Evolutionary conservation across 2,329 filamentous ascomycete species (phyloP).

Genomic region (Fusarium sp.): DNA sequence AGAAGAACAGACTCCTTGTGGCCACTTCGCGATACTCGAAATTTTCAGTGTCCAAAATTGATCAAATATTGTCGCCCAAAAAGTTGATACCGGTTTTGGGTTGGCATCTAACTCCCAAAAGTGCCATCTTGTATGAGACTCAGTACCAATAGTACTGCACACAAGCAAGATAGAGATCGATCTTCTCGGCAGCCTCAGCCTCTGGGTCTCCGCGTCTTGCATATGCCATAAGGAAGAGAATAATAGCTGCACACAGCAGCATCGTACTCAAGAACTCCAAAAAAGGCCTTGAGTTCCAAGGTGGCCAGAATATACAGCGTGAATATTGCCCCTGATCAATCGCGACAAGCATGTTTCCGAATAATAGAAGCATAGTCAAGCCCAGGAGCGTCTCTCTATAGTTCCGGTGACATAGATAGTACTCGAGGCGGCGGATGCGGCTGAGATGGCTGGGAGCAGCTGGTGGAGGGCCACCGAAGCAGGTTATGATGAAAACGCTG

Average conservation of each 20-base stretch:
- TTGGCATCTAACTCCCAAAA: neutral
- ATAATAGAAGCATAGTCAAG: fast-evolving
- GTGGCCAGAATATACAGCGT: neutral
- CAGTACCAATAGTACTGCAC: neutral
- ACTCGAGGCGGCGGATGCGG: neutral
- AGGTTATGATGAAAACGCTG: fast-evolving
- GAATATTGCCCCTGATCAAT: neutral
- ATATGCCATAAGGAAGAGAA: neutral
- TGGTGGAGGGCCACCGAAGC: neutral
- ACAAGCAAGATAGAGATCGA: neutral
- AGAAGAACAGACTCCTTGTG: neutral
- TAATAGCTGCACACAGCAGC: neutral
- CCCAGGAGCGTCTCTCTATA: neutral
- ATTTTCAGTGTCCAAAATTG: neutral
- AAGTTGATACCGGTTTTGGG: neutral
- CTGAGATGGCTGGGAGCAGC: neutral
- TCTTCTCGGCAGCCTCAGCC: neutral
- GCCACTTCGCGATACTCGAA: too few species aligned
- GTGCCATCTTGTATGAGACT: neutral
- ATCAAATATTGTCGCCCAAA: neutral
- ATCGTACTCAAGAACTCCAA: neutral
- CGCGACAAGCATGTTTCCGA: fast-evolving
- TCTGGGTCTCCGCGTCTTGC: fast-evolving
- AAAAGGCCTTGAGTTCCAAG: fast-evolving
- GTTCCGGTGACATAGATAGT: neutral